These are phyloP conservation scores for Lactarius quietus DNA, from an alignment of 768 basidiomycete genomes.

Conservation along the genomic window DNA sequence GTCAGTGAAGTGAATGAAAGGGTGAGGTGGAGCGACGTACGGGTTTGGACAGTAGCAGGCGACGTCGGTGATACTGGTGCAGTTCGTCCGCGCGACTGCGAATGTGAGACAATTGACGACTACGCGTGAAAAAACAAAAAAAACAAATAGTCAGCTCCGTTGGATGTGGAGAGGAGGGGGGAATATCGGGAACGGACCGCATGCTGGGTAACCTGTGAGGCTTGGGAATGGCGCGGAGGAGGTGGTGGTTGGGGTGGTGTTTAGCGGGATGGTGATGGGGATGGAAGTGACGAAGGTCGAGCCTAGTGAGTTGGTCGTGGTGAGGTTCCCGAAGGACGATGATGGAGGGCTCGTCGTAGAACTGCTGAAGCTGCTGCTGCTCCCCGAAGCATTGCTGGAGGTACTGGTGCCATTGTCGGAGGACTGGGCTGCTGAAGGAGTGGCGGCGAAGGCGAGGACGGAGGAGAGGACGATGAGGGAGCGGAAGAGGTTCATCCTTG, in stretches of 20 bases:
- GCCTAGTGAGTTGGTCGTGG: constrained; percentile 23
- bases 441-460: background rate
- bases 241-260: constrained; percentile 1
- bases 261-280: constrained; percentile 22
- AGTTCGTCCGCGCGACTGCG: constrained; percentile 39
- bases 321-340: constrained; percentile 6
- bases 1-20: background rate
- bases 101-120: constrained; percentile 45
- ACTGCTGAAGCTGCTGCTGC: background rate
- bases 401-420: background rate
- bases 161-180: background rate
- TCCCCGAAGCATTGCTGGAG: background rate
- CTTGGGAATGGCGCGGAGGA: constrained; percentile 19
- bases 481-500: background rate
- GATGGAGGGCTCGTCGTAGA: background rate
- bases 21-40: constrained; percentile 23
- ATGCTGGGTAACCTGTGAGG: constrained; percentile 12
- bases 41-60: constrained; percentile 48
- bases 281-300: constrained; percentile 19
- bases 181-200: constrained; percentile 16
- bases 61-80: constrained; percentile 44
- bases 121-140: constrained; percentile 23
- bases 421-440: background rate
- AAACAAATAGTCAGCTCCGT: background rate
- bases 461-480: background rate